These are phyloP conservation scores for Cercospora beticola DNA, from an alignment of 2,329 filamentous ascomycete species.

Conservation along the genomic window DNA sequence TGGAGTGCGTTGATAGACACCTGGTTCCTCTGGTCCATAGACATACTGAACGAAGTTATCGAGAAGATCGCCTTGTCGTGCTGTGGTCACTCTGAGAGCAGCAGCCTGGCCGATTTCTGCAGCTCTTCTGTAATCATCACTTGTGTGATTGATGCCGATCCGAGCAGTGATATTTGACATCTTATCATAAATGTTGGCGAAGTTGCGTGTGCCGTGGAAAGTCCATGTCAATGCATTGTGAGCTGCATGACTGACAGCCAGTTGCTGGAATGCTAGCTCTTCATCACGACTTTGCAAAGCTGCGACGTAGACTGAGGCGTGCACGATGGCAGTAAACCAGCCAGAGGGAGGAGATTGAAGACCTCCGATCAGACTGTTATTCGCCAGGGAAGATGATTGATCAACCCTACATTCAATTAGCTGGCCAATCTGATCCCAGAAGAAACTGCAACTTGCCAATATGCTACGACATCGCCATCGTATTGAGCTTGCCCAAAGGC, in stretches of 20 bases:
- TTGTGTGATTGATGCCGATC: conserved; percentile 28
- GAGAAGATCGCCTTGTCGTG: conserved; percentile 30
- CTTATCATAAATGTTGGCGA: conserved; percentile 21
- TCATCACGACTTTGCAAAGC: conserved; percentile 27
- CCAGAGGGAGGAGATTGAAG: conserved; percentile 34
- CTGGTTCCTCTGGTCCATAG: conserved; percentile 21
- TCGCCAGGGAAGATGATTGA: conserved; percentile 20
- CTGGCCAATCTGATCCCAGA: background rate
- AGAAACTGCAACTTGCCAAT: conserved; percentile 18
- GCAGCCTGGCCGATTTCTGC: conserved; percentile 28
- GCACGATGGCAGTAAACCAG: conserved; percentile 34
- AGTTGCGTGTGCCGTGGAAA: conserved; percentile 35
- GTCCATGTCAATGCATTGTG: conserved; percentile 34
- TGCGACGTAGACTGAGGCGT: conserved; percentile 32
- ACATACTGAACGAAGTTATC: conserved; percentile 32
- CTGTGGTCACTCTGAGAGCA: conserved; percentile 26
- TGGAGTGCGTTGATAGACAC: conserved; percentile 32
- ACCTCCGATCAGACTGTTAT: conserved; percentile 32
- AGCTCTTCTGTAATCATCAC: conserved; percentile 12
- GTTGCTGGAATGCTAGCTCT: conserved; percentile 33
- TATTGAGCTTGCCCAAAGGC: conserved; percentile 13
- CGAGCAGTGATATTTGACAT: conserved; percentile 9
- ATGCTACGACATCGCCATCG: conserved; percentile 15
- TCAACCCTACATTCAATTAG: background rate
- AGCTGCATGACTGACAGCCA: conserved; percentile 35